These are phyloP conservation scores for Suillus decipiens DNA, from an alignment of 768 basidiomycete species.

Conservation along the genomic window DNA sequence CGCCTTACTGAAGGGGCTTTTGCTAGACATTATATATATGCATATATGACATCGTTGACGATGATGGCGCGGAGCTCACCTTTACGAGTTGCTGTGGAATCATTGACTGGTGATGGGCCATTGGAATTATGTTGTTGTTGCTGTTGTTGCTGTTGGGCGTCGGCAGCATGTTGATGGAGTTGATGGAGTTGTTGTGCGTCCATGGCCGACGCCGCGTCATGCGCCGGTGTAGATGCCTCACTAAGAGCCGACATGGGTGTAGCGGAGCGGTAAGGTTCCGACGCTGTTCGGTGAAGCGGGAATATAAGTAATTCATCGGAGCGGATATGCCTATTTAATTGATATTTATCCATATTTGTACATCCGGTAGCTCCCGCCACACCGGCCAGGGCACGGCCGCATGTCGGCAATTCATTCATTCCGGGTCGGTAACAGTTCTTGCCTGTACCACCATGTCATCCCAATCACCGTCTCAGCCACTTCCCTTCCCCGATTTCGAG, in stretches of 20 bases:
- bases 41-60: conserved; percentile 11
- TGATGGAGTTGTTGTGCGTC: conserved; percentile 57
- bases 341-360: conserved; percentile 27
- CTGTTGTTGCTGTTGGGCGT: conserved; percentile 33
- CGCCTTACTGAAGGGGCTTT: conserved; percentile 82
- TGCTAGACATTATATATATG: conserved; percentile 41
- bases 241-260: conserved; percentile 75
- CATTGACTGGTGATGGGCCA: conserved; percentile 33
- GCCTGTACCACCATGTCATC: conserved; percentile 29
- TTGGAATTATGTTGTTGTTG: conserved; percentile 20
- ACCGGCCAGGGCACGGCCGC: conserved; percentile 3
- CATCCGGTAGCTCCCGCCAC: conserved; percentile 23
- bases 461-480: conserved; percentile 42
- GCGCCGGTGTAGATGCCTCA: conserved; percentile 68
- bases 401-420: conserved; percentile 21
- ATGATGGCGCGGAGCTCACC: conserved; percentile 44
- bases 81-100: conserved; percentile 50
- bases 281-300: conserved; percentile 26
- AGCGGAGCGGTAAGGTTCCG: conserved; percentile 41
- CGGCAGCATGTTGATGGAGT: conserved; percentile 37
- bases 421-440: conserved; percentile 18
- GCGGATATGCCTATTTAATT: conserved; percentile 25
- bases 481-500: conserved; percentile 69
- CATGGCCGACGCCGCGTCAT: conserved; percentile 59
- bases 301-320: conserved; percentile 32